Base-by-base conservation (phyloP, 768 basidiomycete genomes). In the Aureoboletus auriporus region DNA sequence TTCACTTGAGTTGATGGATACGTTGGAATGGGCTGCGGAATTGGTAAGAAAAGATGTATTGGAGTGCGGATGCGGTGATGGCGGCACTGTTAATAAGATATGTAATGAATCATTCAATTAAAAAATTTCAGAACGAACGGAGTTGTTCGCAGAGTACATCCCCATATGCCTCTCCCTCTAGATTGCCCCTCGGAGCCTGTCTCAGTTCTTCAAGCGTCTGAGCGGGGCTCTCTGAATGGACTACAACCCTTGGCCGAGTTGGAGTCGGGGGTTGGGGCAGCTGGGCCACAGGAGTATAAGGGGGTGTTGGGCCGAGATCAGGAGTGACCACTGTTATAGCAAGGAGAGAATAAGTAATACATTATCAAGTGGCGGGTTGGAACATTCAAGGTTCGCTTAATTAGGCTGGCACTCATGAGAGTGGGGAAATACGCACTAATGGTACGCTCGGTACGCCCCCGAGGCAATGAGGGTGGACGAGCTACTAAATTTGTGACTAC, bases 301-400 rank as follows among this genome's bases (percentile, higher is more conserved):
- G 63, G 4, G 62, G 62, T n/a, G 63, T 52, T 46, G 63, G 63
- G 23, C 50, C 63, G 6, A 57, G 43, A 16, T 60, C 50, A 14
- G 33, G 37, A 39, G 33, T 42, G 2, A 33, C 27, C 5, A 23
- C 59, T 54, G 11, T 41, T 16, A 17, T 36, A 40, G 17, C 2
- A 27, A 44, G 2, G 11, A 39, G 16, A 1, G 14, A 5, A 36
- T 48, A 36, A 46, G 35, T 5, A 45, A 44, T 17, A 35, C 3
- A 13, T 37, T 12, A 47, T 44, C 9, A 30, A 20, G 14, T 35
- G 8, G 10, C 7, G 35, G 40, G 14, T 23, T n/a, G 16, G 9
- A 2, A 39, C 16, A 13, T 9, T n/a, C 36, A 12, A 42, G 14
- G 34, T 20, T 39, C 3, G 23, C n/a, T 9, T 31, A 23, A 23